Base-by-base conservation (phyloP, 2,329 filamentous ascomycete genomes). In the Botryotinia calthae region DNA sequence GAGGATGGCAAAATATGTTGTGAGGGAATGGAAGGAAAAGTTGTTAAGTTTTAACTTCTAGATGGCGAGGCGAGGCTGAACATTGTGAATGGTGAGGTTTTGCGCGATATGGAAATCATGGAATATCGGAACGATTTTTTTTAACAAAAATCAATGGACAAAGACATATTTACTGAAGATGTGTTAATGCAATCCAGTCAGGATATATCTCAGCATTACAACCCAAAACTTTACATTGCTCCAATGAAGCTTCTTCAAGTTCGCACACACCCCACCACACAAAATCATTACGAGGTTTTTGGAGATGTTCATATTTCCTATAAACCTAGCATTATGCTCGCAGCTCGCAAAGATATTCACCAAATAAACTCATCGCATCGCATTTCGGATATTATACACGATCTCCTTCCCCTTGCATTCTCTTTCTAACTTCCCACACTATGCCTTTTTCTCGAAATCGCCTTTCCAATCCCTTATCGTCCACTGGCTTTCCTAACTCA, bases 401-500 rank as follows among this genome's bases (percentile, higher is more conserved):
- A 56, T 46, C 34, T 37, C 31, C 46, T 22, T 71, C 61, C 37
- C 14, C 44, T 28, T 28, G 18, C 48, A 46, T 20, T 34, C 44
- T 48, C 6, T n/a, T 18, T 9, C 40, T 44, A 63, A 8, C 61
- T 44, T 44, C 37, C 61, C 61, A n/a, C 25, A 10, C 40, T n/a
- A 44, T 63, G 61, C n/a, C 10, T 10, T 28, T 46, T 54, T 42
- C 44, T 48, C 46, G 37, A 40, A 62, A 42, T 12, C 46, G n/a
- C 66, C 25, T 44, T 14, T 40, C 12, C 14, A 31, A 44, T 66
- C 25, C 51, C 46, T 42, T 69, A 8, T 40, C 7, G 12, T 56
- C 51, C 14, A 18, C 51, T 56, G n/a, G 8, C 3, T 9, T 42
- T 44, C 59, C 66, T 48, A 56, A 40, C 61, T 78, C 72, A 78